phyloP scores from a whole-genome alignment of 2,329 filamentous ascomycete species.

The Tympanopsis confertula region DNA sequence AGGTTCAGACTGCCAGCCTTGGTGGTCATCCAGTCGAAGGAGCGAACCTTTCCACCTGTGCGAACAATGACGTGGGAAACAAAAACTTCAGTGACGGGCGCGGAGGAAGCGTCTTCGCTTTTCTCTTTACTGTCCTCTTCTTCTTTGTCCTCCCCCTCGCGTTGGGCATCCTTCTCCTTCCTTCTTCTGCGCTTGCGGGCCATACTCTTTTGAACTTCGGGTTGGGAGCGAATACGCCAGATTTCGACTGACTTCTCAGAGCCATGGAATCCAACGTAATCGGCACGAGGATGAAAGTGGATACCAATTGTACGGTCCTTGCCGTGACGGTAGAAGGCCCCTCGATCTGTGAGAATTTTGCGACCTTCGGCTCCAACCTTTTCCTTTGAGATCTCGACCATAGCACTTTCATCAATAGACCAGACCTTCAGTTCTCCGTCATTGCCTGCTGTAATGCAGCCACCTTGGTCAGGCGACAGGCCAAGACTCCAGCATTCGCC shows the following conservation, averaged over 20 bases:
- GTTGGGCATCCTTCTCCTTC: constrained; percentile 62
- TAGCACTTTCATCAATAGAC: constrained; percentile 63
- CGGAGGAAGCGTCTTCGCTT: constrained; percentile 54
- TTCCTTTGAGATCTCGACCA: constrained; percentile 49
- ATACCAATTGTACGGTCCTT: constrained; percentile 80
- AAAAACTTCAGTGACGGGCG: constrained; percentile 80
- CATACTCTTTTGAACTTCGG: constrained; percentile 77
- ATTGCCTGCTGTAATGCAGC: constrained; percentile 88
- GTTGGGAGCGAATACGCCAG: constrained; percentile 77
- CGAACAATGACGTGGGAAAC: constrained; percentile 80
- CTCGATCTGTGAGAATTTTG: constrained; percentile 64
- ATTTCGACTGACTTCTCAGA: constrained; percentile 86
- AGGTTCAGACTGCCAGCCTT: constrained; percentile 63
- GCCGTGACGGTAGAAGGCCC: constrained; percentile 69
- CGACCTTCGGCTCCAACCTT: constrained; percentile 42
- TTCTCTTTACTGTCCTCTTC: constrained; percentile 34
- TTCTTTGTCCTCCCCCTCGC: constrained; percentile 29
- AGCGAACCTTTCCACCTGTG: constrained; percentile 78
- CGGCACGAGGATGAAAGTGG: constrained; percentile 68
- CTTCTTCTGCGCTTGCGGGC: constrained; percentile 78
- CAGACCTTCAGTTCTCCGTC: constrained; percentile 94
- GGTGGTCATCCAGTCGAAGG: constrained; percentile 65
- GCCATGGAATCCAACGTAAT: constrained; percentile 87
- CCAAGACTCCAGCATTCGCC: constrained; percentile 95
- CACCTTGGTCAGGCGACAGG: constrained; percentile 69